Evolutionary conservation across 345 rosid species (phyloP).

Genomic region (Euclidium syriacum): DNA sequence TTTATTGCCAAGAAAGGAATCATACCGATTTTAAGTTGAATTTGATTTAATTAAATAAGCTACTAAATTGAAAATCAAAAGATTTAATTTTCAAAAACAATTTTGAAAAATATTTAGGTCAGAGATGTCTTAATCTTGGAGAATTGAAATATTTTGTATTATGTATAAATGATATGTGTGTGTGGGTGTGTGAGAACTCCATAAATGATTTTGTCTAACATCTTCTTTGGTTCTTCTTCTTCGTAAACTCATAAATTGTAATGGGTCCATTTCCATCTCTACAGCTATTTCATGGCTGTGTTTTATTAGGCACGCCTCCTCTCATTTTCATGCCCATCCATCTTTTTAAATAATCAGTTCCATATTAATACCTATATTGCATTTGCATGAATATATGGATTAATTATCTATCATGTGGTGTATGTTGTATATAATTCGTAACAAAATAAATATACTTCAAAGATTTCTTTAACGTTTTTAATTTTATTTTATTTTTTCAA

Average conservation of each 20-base stretch:
- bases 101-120: background rate
- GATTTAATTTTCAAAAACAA: background rate
- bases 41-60: background rate
- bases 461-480: no score
- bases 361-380: background rate
- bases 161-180: background rate
- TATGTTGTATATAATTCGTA: background rate
- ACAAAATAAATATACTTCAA: background rate
- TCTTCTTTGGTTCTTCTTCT: constrained; percentile 1
- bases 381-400: no score
- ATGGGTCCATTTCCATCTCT: constrained; percentile 28
- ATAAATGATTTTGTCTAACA: constrained; percentile 23
- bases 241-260: constrained; percentile 12
- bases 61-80: background rate
- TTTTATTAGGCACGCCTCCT: constrained; percentile 19
- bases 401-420: background rate
- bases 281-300: constrained; percentile 34
- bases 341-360: background rate
- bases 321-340: constrained; percentile 23
- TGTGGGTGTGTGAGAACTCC: constrained; percentile 4
- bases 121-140: constrained; percentile 11
- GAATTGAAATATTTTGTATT: background rate
- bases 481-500: no score
- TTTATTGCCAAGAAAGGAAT: no score
- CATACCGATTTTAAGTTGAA: background rate